Conservation (phyloP, 179 eudicot genomes). For the Vitellaria paradoxa region DNA sequence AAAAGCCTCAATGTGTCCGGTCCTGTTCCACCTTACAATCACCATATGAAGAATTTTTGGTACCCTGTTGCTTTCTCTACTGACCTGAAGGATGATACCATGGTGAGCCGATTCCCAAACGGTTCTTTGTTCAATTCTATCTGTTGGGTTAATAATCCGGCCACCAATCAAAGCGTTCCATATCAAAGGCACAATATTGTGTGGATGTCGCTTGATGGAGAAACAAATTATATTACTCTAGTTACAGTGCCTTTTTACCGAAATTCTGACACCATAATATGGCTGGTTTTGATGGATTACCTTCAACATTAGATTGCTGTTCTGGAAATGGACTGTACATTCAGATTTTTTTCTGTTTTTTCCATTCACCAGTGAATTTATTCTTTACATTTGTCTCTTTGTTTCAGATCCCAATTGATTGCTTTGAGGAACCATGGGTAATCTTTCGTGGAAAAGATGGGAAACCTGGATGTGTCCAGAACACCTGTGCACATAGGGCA, state of each 20-base stretch:
- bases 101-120: conserved; percentile 46
- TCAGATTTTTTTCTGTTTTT: neutral
- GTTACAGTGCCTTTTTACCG: neutral
- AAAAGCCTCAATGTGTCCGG: conserved; percentile 73
- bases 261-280: neutral
- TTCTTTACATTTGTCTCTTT: conserved; percentile 5
- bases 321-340: neutral
- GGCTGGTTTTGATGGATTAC: neutral
- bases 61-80: conserved; percentile 89
- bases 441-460: conserved; percentile 93
- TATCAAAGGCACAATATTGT: neutral
- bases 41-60: conserved; percentile 84
- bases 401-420: conserved; percentile 81
- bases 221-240: neutral
- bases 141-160: neutral
- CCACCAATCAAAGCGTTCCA: neutral
- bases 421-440: conserved; percentile 96
- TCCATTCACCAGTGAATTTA: neutral
- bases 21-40: conserved; percentile 72
- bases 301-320: too few species aligned
- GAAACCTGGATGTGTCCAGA: conserved; percentile 77
- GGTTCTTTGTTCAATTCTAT: neutral
- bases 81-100: conserved; percentile 83
- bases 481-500: conserved; percentile 97
- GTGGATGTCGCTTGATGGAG: neutral